Conservation (phyloP, 345 rosid genomes). For the Mangifera indica region DNA sequence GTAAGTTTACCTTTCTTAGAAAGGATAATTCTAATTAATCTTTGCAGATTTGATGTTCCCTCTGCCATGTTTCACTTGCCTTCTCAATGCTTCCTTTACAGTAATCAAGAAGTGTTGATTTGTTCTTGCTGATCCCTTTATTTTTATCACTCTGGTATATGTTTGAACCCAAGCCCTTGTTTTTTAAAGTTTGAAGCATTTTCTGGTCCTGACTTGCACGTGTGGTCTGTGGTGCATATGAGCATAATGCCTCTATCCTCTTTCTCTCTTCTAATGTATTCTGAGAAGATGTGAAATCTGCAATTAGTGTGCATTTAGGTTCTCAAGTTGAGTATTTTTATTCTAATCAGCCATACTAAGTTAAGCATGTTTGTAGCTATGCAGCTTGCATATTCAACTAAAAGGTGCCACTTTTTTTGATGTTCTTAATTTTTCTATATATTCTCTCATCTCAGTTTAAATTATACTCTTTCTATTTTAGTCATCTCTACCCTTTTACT, state of each 20-base stretch:
- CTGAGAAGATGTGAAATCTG: too few relatives aligned
- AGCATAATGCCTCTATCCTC: background rate
- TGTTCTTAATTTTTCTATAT: background rate
- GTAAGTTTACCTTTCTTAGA: constrained; percentile 44
- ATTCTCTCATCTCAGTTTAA: background rate
- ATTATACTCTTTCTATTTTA: constrained; percentile 1
- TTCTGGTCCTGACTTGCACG: too few relatives aligned
- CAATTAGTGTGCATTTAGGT: background rate
- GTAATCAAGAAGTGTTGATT: background rate
- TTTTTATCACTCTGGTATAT: too few relatives aligned
- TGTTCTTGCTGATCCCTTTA: too few relatives aligned
- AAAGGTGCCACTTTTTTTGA: background rate
- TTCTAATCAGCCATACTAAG: background rate
- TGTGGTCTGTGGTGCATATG: too few relatives aligned
- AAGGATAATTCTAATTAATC: constrained; percentile 22
- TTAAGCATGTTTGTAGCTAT: background rate
- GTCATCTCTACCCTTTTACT: background rate
- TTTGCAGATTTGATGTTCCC: background rate
- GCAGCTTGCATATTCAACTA: background rate
- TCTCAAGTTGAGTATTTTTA: background rate
- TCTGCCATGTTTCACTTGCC: background rate
- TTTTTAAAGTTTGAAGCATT: too few relatives aligned
- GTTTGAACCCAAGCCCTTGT: too few relatives aligned
- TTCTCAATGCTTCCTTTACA: background rate
- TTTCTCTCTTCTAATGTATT: background rate